These are phyloP conservation scores for Ophiostoma piceae DNA, from an alignment of 2,329 filamentous ascomycete genomes.

Conservation along the genomic window DNA sequence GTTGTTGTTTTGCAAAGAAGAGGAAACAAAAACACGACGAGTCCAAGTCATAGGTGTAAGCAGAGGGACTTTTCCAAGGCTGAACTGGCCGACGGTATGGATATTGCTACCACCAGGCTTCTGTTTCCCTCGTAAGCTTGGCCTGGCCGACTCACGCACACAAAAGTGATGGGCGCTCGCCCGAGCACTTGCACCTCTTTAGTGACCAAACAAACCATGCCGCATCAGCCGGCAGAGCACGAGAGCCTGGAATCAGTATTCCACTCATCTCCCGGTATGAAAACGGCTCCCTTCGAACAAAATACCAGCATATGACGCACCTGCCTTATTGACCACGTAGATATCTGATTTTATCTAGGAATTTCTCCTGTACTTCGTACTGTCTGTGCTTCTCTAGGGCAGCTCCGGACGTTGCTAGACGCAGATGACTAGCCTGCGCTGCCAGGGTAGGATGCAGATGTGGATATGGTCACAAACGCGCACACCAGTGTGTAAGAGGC, in stretches of 20 bases:
- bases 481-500: neutral
- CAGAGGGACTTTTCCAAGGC: neutral
- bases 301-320: neutral
- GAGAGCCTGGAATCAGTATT: neutral
- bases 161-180: neutral
- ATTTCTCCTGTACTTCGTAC: neutral
- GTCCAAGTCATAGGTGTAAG: neutral
- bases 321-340: neutral
- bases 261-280: neutral
- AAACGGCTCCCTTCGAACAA: neutral
- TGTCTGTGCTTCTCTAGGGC: neutral
- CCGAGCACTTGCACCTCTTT: neutral
- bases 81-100: neutral
- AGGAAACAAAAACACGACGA: neutral
- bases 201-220: neutral
- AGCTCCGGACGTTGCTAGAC: neutral
- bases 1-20: neutral
- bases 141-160: neutral
- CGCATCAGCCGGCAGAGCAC: neutral
- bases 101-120: neutral
- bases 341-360: neutral
- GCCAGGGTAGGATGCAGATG: neutral
- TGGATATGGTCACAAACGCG: neutral
- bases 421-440: neutral
- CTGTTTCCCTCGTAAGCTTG: neutral